Percentiles rank a stretch among this genome's conserved stretches.
These are phyloP conservation scores for Penicillium olsonii DNA, from an alignment of 2,329 filamentous ascomycete genomes.

Conservation along the genomic window DNA sequence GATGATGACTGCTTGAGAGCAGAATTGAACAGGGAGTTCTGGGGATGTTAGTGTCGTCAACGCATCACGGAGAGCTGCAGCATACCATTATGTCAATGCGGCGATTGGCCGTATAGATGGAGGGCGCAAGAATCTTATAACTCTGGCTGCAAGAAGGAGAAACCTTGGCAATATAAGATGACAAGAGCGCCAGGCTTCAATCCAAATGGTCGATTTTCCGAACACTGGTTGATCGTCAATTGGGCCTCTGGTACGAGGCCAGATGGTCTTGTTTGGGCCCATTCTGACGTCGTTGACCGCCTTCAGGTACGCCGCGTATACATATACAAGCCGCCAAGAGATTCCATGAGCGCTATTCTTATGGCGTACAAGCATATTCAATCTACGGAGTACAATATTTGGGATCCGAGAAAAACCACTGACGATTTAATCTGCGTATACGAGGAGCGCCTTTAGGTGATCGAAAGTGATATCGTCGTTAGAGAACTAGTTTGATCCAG, in stretches of 20 bases:
- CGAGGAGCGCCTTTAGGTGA: not conserved
- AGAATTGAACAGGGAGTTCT: constrained; percentile 85
- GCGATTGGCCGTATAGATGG: constrained; percentile 13
- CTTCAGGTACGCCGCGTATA: constrained; percentile 17
- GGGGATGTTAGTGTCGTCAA: constrained; percentile 6
- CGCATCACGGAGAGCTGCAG: not conserved
- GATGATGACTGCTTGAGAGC: constrained; percentile 81
- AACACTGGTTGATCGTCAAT: not conserved
- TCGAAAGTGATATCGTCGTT: constrained; percentile 17
- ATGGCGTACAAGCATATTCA: too few species aligned
- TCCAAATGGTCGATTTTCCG: not conserved
- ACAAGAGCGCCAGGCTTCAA: not conserved
- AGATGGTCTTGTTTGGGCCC: constrained; percentile 34
- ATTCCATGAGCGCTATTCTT: not conserved
- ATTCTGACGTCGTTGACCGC: constrained; percentile 40
- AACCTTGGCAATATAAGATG: not conserved
- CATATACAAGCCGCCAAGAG: not conserved
- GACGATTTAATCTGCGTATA: too few species aligned
- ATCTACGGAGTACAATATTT: too few species aligned
- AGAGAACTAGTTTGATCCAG: constrained; percentile 13
- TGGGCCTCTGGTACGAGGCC: constrained; percentile 23
- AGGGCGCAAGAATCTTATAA: not conserved
- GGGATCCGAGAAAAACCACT: too few species aligned
- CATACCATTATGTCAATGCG: constrained; percentile 13
- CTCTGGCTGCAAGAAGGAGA: not conserved